A percentile compares a stretch with the other conserved stretches of the same genome.
Evolutionary conservation across 2,329 filamentous ascomycete genomes (phyloP).

Genomic region (Sporothrix sp.): DNA sequence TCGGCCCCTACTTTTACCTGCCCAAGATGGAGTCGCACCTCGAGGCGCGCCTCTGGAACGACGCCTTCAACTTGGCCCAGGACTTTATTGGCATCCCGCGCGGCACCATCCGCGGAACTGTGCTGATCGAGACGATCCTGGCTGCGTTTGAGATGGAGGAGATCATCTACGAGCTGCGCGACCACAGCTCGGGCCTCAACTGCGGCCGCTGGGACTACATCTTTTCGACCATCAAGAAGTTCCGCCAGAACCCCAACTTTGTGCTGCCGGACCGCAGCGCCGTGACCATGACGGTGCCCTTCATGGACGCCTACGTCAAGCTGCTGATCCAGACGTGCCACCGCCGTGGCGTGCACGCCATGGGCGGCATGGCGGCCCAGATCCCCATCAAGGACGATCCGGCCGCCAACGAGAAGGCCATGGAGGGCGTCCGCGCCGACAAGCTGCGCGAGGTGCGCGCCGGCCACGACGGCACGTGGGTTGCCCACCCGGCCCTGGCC

Average conservation of each 20-base stretch:
- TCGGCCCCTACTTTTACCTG: slow-evolving; percentile 94
- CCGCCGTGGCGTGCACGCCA: slow-evolving; percentile 91
- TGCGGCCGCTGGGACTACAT: slow-evolving; percentile 99
- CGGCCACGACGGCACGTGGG: slow-evolving; percentile 94
- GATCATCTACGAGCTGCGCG: slow-evolving; percentile 98
- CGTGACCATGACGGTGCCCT: slow-evolving; percentile 96
- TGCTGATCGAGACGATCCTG: slow-evolving; percentile 94
- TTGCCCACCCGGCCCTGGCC: slow-evolving; percentile 89
- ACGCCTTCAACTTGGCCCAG: slow-evolving; percentile 91
- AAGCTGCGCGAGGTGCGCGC: slow-evolving; percentile 94
- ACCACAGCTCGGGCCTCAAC: slow-evolving; percentile 93
- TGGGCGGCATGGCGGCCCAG: slow-evolving; percentile 98
- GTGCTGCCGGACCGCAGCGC: slow-evolving; percentile 82
- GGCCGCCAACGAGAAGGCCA: slow-evolving; percentile 83
- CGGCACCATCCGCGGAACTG: slow-evolving; percentile 88
- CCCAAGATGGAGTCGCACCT: slow-evolving; percentile 98
- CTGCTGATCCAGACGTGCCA: slow-evolving; percentile 98
- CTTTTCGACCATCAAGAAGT: slow-evolving; percentile 99
- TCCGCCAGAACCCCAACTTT: slow-evolving; percentile 89
- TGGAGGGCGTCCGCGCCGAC: slow-evolving; percentile 86
- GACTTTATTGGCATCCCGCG: slow-evolving; percentile 84
- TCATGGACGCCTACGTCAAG: slow-evolving; percentile 97
- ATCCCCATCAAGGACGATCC: slow-evolving; percentile 97
- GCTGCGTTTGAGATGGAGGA: slow-evolving; percentile 99
- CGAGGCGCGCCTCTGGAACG: slow-evolving; percentile 96